Evolutionary conservation across 345 rosid genomes (phyloP), one percentile per base, ranked within the genome.

Genomic region (Jatropha curcas): DNA sequence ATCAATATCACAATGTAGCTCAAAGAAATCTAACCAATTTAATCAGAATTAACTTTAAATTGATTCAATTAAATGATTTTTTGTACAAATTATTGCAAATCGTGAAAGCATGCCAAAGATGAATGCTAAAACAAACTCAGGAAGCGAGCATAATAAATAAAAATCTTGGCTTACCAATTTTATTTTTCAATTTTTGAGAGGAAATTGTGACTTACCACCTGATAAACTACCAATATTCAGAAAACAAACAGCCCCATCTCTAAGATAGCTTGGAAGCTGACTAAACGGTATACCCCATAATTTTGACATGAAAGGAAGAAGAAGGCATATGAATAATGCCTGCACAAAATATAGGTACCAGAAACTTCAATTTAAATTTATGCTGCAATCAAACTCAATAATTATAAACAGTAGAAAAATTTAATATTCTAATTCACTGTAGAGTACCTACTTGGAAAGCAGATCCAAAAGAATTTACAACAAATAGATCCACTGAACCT

Each of bases 231-330:
- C 89, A 20, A 86, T 68, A 83, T 94, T 94, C 72, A 94, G 80
- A 84, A 94, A 92, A 84, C 98, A 94, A 78, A 90, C 97, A 35
- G 90, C 92, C 25, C 94, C 98, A 60, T 87, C 98, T 88, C 79
- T 88, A 50, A 94, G 87, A 81, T 94, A 94, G 84, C 61, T 86
- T 4, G 96, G 94, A 76, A 94, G 92, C 80, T 90, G 96, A 68
- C 82, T 74, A 75, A 94, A 94, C 17, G 98, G 98, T 71, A 94
- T 76, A 20, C 97, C 98, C 98, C 98, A 94, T 72, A 94, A 82
- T 82, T 92, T 94, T 30, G 98, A 94, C 81, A 94, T 77, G 76
- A 94, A 91, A 43, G 98, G 98, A 53, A 92, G 89, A 62, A 94
- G 90, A 76, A 94, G 83, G 79, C 85, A 89, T 58, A 94, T 77